Base-by-base conservation (phyloP, 1,139 yeast species). In the Pichia kudriavzevii region DNA sequence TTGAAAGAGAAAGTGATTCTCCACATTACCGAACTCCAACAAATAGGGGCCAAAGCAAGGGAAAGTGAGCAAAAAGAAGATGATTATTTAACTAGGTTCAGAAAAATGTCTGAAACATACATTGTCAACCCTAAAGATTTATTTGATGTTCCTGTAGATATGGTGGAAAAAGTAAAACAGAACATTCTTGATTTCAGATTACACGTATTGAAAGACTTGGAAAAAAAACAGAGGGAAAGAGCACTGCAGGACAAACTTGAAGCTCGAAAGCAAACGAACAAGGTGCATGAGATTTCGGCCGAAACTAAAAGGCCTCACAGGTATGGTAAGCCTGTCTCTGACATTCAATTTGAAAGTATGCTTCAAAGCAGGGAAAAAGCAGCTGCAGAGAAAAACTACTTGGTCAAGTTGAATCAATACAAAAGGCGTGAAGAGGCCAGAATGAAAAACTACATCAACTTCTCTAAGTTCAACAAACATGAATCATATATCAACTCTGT, bases 181-280 rank as follows among this genome's bases (percentile, higher is more conserved):
- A 80, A 76, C 43, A 72, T 80, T 37, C 63, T 76, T 33, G 72
- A 69, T 43, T 80, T 80, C 51, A 60, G 91, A 47, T 65, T 80
- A 9, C 69, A 68, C 35, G 82, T 79, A 22, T 55, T 78, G 36
- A 67, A 67, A 24, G 38, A 40, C 28, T 60, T 73, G 22, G 88
- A 80, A 44, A 66, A 67, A 42, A 69, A 68, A 31, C 73, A 73
- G 36, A 63, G 79, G 29, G 68, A 66, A 34, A 79, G 75, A 45
- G 55, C 66, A 10, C 61, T 67, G 28, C 63, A 59, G 23, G 88
- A 79, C 46, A 61, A 75, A 35, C 61, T 58, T 30, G 67, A 70
- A 36, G 67, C 79, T 2, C 71, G 70, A 45, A 55, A 60, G 28
- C 14, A 27, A 14, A 13, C 8, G 37, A 30, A 22, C 2, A 20